Base-by-base conservation (phyloP, 441 rosid genomes). In the Jatropha podagrica region DNA sequence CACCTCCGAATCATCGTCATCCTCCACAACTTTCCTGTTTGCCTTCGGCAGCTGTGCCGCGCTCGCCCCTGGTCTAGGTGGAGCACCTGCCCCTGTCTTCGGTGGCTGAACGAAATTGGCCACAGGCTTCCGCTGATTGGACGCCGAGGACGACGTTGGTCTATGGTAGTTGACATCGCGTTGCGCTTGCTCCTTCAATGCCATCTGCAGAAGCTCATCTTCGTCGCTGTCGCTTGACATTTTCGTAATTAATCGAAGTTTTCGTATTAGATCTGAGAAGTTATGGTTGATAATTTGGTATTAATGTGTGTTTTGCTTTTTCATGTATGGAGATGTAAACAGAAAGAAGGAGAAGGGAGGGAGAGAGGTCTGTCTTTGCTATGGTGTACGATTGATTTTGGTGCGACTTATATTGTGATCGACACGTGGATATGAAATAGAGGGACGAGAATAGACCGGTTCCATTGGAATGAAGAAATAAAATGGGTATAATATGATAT, bases 181-280 rank as follows among this genome's bases (percentile, higher is more conserved):
- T 68, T 88, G 85, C 32, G 99, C 79, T 74, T 96, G 99, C 84
- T 96, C 99, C 79, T 86, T 91, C 79, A 96, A 79, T n/a, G 99
- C 99, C 90, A 89, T 91, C 84, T 96, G 97, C 69, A 96, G 97
- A 77, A 93, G 97, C 91, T 92, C 97, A 48, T 96, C 98, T 83
- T 93, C 98, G 84, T 90, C 93, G 85, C 98, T 89, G 82, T 89
- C 98, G 86, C 87, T 91, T 10, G 98, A 88, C 99, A 96, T 96
- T 79, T 59, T 83, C 59, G 55, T 73, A 72, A 71, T 66, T 14
- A 67, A 73, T 68, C 61, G 72, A 67, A 70, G 61, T 37, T 12
- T 15, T 0, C 63, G 38, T 10, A 37, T 15, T 62, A 56, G 85
- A 87, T 79, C 86, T 64, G 81, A 65, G 38, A 7, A 23, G 18